These are phyloP conservation scores for Dissoconium aciculare DNA, from an alignment of 2,329 filamentous ascomycete genomes.

Conservation along the genomic window DNA sequence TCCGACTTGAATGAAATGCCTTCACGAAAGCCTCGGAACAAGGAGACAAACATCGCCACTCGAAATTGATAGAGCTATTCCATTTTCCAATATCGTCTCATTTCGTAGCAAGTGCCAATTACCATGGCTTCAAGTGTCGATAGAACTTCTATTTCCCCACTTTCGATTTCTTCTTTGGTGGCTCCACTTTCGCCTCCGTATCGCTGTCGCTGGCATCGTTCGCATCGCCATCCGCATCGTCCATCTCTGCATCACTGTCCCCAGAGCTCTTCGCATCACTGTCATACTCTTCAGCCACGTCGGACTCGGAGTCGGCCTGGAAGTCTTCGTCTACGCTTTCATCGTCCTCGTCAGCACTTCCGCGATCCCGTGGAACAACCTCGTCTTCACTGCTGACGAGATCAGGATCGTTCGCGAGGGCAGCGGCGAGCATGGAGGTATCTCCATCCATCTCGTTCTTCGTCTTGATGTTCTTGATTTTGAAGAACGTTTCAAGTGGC, in stretches of 20 bases:
- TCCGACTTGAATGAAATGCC: too few relatives aligned
- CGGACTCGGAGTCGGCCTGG: constrained; percentile 76
- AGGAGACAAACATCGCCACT: too few relatives aligned
- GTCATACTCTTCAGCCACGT: constrained; percentile 93
- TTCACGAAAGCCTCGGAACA: too few relatives aligned
- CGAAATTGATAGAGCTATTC: too few relatives aligned
- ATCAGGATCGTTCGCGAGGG: constrained; percentile 69
- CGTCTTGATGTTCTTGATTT: constrained; percentile 81
- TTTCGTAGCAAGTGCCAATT: too few relatives aligned
- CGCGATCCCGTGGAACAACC: constrained; percentile 61
- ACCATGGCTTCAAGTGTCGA: neutral
- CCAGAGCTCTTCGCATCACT: constrained; percentile 70
- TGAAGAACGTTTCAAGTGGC: constrained; percentile 94
- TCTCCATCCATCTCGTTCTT: constrained; percentile 99
- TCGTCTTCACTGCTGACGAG: constrained; percentile 70
- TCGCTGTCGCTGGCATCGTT: constrained; percentile 33
- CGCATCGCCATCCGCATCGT: constrained; percentile 44
- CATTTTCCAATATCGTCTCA: too few relatives aligned
- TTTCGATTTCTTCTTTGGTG: constrained; percentile 53
- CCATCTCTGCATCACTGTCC: constrained; percentile 52
- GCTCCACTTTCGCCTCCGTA: constrained; percentile 39
- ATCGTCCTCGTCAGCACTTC: constrained; percentile 88
- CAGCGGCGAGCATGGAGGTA: constrained; percentile 54
- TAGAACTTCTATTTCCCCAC: constrained; percentile 16
- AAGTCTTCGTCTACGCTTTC: constrained; percentile 96